Percentiles rank a stretch among this genome's conserved stretches.
phyloP scores from a whole-genome alignment of 129 eudicot species.

The Smallanthus sonchifolius region DNA sequence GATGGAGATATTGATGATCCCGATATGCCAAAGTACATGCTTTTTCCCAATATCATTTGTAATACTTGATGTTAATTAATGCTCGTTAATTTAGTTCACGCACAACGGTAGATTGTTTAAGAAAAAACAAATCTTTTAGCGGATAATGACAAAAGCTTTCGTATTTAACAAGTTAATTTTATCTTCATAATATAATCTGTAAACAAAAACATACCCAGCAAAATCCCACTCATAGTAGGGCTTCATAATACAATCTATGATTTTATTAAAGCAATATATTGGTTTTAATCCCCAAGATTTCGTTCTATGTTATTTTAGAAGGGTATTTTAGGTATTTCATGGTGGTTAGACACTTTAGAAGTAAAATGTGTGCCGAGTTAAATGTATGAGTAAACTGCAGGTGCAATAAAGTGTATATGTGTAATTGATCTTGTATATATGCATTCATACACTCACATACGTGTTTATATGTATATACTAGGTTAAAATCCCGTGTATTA shows the following conservation, averaged over 20 bases:
- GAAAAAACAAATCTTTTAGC: conserved; percentile 5
- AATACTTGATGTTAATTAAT: not conserved
- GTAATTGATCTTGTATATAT: not conserved
- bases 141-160: not conserved
- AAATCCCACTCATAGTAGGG: too few species aligned
- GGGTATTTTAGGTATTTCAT: not conserved
- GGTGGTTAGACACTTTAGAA: not conserved
- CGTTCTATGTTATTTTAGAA: not conserved
- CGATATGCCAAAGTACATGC: conserved; percentile 80
- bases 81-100: conserved; percentile 2
- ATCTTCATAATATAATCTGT: not conserved
- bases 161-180: not conserved
- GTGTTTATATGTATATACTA: not conserved
- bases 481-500: too few species aligned
- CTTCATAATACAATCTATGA: not conserved
- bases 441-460: not conserved
- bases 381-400: not conserved
- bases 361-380: not conserved
- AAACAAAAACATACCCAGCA: too few species aligned
- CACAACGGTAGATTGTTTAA: not conserved
- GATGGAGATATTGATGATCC: conserved; percentile 86
- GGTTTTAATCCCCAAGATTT: not conserved
- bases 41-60: not conserved
- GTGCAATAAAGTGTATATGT: not conserved
- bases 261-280: not conserved